Conservation (phyloP, 2,329 filamentous ascomycete genomes). For the Falciphora oryzae region DNA sequence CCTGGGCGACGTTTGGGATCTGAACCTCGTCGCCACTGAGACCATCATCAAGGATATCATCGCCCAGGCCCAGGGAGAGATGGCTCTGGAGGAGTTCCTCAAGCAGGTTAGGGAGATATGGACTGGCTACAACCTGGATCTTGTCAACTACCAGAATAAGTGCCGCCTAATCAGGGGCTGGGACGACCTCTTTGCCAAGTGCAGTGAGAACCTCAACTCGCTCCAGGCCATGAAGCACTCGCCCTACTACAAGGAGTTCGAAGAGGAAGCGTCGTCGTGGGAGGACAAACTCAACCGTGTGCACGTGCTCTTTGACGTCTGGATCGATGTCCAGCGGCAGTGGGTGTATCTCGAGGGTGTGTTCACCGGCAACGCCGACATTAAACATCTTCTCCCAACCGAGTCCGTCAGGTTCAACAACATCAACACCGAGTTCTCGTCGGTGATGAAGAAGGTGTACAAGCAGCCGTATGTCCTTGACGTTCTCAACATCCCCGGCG, state of each 20-base stretch:
- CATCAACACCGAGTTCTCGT: constrained; percentile 97
- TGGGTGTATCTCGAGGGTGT: constrained; percentile 99
- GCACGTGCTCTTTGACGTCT: constrained; percentile 96
- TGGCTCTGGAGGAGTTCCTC: constrained; percentile 96
- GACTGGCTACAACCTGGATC: constrained; percentile 89
- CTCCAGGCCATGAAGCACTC: constrained; percentile 98
- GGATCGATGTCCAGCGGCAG: constrained; percentile 99
- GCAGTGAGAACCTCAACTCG: constrained; percentile 95
- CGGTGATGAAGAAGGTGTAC: constrained; percentile 99
- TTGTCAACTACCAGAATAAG: constrained; percentile 97
- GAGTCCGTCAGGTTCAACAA: constrained; percentile 97
- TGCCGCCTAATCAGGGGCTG: constrained; percentile 95
- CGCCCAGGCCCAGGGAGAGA: constrained; percentile 91
- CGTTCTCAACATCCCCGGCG: constrained; percentile 89
- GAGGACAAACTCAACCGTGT: constrained; percentile 97
- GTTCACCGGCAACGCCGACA: constrained; percentile 97
- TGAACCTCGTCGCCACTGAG: constrained; percentile 85
- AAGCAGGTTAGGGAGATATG: constrained; percentile 95
- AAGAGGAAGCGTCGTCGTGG: constrained; percentile 94
- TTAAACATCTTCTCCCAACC: constrained; percentile 94
- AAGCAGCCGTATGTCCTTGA: constrained; percentile 94
- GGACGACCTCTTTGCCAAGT: constrained; percentile 97
- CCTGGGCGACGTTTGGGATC: constrained; percentile 97
- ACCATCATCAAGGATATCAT: constrained; percentile 88
- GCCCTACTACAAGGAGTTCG: constrained; percentile 98